Evolutionary conservation across 352 stramenopile genomes (phyloP).

Genomic region (Aphanomyces euteiches): DNA sequence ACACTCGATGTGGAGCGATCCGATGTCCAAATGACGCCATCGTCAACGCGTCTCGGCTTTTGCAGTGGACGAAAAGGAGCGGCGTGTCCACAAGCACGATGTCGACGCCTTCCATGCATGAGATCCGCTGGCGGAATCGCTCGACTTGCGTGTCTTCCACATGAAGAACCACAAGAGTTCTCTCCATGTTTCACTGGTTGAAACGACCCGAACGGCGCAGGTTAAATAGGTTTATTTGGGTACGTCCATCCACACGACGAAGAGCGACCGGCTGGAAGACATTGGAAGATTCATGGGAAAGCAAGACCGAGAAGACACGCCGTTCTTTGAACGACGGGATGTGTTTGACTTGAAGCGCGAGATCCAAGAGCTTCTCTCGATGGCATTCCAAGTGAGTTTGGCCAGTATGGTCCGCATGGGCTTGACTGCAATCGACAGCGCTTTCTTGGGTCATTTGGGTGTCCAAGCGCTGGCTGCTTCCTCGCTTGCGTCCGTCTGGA

Average conservation of each 20-base stretch:
- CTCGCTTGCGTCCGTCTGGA: conserved; percentile 74
- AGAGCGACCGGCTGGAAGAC: too few relatives aligned
- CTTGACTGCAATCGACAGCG: conserved; percentile 71
- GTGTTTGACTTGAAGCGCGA: conserved; percentile 50
- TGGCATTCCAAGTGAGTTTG: conserved; percentile 76
- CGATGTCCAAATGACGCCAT: conserved; percentile 34
- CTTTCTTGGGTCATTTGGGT: conserved; percentile 71
- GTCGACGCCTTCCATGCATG: background rate
- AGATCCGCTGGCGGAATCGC: conserved; percentile 30
- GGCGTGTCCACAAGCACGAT: conserved; percentile 31
- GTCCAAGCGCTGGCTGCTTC: conserved; percentile 66
- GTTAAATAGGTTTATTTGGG: too few relatives aligned
- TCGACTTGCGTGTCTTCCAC: conserved; percentile 36
- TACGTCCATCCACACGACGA: too few relatives aligned
- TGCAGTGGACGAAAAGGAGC: conserved; percentile 36
- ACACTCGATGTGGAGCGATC: conserved; percentile 50
- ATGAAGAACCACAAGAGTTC: conserved; percentile 36
- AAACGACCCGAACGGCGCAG: too few relatives aligned
- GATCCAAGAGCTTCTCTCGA: conserved; percentile 62
- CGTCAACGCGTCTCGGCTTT: background rate
- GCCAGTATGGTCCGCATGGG: conserved; percentile 72
- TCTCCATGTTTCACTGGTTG: background rate
- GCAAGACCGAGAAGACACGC: conserved; percentile 5
- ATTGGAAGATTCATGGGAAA: too few relatives aligned
- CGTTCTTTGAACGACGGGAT: conserved; percentile 8